Evolutionary conservation across 2,329 filamentous ascomycete genomes (phyloP).

Genomic region (Dothiorella sarmentorum): DNA sequence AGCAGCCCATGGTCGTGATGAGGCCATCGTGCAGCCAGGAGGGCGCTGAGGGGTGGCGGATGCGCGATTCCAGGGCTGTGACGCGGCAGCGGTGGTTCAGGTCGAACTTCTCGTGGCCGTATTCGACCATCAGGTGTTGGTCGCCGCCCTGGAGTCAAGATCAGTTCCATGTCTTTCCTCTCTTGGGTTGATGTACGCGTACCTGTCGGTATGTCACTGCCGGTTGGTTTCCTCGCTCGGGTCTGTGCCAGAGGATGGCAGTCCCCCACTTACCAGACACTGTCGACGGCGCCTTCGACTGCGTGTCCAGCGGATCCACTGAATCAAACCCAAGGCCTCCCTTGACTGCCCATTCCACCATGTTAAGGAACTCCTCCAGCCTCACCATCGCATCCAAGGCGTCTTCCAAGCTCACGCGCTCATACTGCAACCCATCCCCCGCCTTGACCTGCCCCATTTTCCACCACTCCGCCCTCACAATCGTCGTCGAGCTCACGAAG

Average conservation of each 20-base stretch:
- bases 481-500: slow-evolving; percentile 55
- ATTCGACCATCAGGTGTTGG: slow-evolving; percentile 57
- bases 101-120: slow-evolving; percentile 55
- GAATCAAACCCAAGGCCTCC: not conserved
- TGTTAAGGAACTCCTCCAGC: slow-evolving; percentile 45
- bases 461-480: slow-evolving; percentile 58
- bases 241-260: slow-evolving; percentile 30
- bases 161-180: slow-evolving; percentile 31
- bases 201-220: slow-evolving; percentile 26
- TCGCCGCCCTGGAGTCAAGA: slow-evolving; percentile 26
- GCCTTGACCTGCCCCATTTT: slow-evolving; percentile 61
- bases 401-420: slow-evolving; percentile 50
- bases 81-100: slow-evolving; percentile 56
- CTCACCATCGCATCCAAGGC: slow-evolving; percentile 46
- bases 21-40: slow-evolving; percentile 40
- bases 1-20: slow-evolving; percentile 52
- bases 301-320: slow-evolving; percentile 7
- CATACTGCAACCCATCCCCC: slow-evolving; percentile 53
- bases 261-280: slow-evolving; percentile 19
- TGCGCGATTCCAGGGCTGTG: slow-evolving; percentile 48
- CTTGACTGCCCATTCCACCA: slow-evolving; percentile 41
- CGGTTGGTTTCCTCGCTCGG: slow-evolving; percentile 24
- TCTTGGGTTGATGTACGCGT: not conserved
- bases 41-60: slow-evolving; percentile 32
- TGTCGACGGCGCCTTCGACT: slow-evolving; percentile 7